Base-by-base conservation (phyloP, 495 filamentous ascomycete species). In the Aspergillus avenaceus region DNA sequence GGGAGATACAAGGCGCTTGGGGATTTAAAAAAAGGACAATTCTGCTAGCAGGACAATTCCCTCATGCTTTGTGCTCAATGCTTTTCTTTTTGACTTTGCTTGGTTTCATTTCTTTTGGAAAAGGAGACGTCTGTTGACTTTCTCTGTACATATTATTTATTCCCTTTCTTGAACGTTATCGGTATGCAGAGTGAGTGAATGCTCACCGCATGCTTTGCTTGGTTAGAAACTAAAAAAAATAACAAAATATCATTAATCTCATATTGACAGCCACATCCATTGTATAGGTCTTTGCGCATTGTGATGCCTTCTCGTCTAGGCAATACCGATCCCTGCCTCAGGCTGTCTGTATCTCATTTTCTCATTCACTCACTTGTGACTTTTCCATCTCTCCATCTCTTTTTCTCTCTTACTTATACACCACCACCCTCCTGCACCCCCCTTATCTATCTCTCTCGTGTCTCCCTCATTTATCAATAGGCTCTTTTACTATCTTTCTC, bases 1-100 rank as follows among this genome's bases (percentile, higher is more conserved):
- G 49, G 61, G 55, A 52, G 47, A 63, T 60, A 63, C 54, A 63
- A 51, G 61, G 61, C 61, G 61, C 61, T 58, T 54, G 47, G 53
- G 61, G 57, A 47, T 36, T 46, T 54, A 32, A 60, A 60, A 58
- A 56, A 38, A 56, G 52, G 52, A 34, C 47, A 47, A 48, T 54
- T 53, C 41, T 57, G 40, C 47, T 50, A 49, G 27, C 47, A 28
- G 48, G 45, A 54, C 52, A 34, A 26, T 56, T 47, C 19, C 32
- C 42, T 62, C 47, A 53, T 59, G 42, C 32, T 47, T 58, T 62
- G 42, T 45, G 43, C 40, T 54, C n/a, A n/a, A 38, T 18, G 34
- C 18, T 38, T 7, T 34, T 34, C 31, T 32, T 32, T 13, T 14
- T 34, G 11, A 3, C 31, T 42, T 47, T 56, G 19, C 16, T 31